Percentiles rank a stretch among this genome's conserved stretches.
phyloP scores from a whole-genome alignment of 2,329 filamentous ascomycete genomes.

The Sclerotiophoma versabilis region DNA sequence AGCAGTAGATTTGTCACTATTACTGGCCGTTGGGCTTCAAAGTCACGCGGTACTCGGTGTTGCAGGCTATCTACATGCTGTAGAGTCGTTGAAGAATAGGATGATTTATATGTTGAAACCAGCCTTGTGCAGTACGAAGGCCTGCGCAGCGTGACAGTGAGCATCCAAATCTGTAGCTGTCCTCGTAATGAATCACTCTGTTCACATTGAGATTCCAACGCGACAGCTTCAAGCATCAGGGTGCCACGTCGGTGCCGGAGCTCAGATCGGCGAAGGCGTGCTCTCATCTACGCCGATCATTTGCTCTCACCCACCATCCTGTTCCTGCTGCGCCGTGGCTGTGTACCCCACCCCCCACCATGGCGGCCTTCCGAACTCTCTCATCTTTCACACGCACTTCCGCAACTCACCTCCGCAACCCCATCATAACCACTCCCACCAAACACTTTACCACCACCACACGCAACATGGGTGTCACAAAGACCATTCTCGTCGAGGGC shows the following conservation, averaged over 20 bases:
- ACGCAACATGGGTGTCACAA: slow-evolving; percentile 39
- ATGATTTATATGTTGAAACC: not conserved
- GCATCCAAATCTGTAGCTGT: too few species aligned
- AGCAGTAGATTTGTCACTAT: not conserved
- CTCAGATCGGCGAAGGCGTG: slow-evolving; percentile 18
- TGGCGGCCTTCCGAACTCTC: slow-evolving; percentile 14
- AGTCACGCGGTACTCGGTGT: not conserved
- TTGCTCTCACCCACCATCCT: slow-evolving; percentile 8
- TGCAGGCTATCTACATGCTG: not conserved
- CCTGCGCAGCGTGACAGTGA: too few species aligned
- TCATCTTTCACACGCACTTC: slow-evolving; percentile 5
- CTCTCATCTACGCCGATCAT: slow-evolving; percentile 6
- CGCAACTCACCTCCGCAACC: not conserved
- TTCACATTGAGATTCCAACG: not conserved
- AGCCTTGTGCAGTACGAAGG: not conserved
- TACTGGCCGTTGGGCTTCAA: not conserved
- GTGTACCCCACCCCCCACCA: slow-evolving; percentile 7
- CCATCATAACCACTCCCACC: not conserved
- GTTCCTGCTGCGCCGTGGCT: slow-evolving; percentile 11
- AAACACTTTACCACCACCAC: slow-evolving; percentile 2
- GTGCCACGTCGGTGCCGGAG: slow-evolving; percentile 1
- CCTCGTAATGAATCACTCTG: not conserved
- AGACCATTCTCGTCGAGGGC: slow-evolving; percentile 39
- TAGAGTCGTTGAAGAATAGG: not conserved
- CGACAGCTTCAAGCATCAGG: not conserved